phyloP scores from a whole-genome alignment of 73 alveolate genomes.

The Stentor coeruleus region DNA sequence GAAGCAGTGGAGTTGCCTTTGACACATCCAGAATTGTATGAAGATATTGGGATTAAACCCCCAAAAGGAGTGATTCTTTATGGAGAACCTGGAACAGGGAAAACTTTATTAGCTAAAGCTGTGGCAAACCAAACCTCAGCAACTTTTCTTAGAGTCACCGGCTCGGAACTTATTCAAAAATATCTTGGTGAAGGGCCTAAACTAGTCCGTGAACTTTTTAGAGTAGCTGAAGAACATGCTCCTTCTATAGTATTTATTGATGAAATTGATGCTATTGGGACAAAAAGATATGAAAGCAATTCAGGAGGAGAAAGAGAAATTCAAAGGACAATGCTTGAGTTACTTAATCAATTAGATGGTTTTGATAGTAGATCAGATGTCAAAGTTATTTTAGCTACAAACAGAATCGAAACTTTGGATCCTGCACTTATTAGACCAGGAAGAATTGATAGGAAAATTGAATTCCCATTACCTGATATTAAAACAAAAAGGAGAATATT shows the following conservation, averaged over 20 bases:
- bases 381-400: constrained; percentile 98
- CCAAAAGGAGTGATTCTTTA: constrained; percentile 97
- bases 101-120: constrained; percentile 98
- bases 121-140: constrained; percentile 99
- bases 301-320: constrained; percentile 99
- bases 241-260: constrained; percentile 99
- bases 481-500: constrained; percentile 96
- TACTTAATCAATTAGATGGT: constrained; percentile 98
- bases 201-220: constrained; percentile 86
- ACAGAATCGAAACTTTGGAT: constrained; percentile 97
- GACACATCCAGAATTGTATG: constrained; percentile 99
- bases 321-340: constrained; percentile 99
- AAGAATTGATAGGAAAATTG: constrained; percentile 98
- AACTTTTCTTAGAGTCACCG: constrained; percentile 98
- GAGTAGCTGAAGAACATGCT: constrained; percentile 98
- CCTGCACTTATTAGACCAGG: constrained; percentile 99
- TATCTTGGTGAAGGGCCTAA: constrained; percentile 98
- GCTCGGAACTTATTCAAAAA: constrained; percentile 98
- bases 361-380: constrained; percentile 98
- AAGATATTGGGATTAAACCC: constrained; percentile 98
- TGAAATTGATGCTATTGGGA: constrained; percentile 99
- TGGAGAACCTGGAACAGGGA: constrained; percentile 99
- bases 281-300: constrained; percentile 95
- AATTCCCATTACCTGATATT: constrained; percentile 98
- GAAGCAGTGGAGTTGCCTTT: constrained; percentile 98